These are phyloP conservation scores for Hypocreales sp. DNA, from an alignment of 2,329 filamentous ascomycete species.

Conservation along the genomic window DNA sequence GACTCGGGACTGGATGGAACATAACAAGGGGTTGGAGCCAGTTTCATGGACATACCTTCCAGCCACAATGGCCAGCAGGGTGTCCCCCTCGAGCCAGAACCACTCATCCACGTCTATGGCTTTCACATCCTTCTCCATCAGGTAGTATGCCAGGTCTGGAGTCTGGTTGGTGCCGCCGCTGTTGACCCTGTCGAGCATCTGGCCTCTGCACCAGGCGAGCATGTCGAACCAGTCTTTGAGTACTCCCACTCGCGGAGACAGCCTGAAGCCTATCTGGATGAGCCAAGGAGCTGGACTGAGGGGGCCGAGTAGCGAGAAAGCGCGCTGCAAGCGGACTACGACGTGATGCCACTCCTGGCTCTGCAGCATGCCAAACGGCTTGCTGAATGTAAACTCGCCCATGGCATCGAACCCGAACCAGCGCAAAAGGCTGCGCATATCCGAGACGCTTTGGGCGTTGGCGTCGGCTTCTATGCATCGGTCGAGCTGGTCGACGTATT, in stretches of 20 bases:
- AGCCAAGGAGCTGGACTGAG: conserved; percentile 13
- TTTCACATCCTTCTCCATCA: conserved; percentile 3
- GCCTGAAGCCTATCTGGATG: conserved; percentile 8
- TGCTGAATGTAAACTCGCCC: conserved; percentile 19
- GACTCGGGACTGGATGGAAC: too few relatives aligned
- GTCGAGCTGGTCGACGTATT: too few relatives aligned
- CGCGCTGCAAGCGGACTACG: conserved; percentile 10
- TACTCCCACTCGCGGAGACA: conserved; percentile 4
- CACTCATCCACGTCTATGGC: not conserved
- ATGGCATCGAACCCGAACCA: conserved; percentile 19
- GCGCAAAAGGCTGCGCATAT: conserved; percentile 9
- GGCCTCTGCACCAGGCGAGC: conserved; percentile 8
- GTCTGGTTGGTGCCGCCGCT: conserved; percentile 1
- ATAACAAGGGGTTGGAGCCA: not conserved
- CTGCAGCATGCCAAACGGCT: conserved; percentile 18
- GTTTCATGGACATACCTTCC: conserved; percentile 6
- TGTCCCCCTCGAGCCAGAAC: conserved; percentile 1
- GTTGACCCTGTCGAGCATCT: conserved; percentile 5
- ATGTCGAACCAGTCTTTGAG: conserved; percentile 10
- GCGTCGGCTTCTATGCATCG: too few relatives aligned
- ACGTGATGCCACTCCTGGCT: conserved; percentile 11
- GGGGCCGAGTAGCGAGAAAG: conserved; percentile 13
- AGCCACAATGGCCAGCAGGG: conserved; percentile 7
- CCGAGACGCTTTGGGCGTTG: conserved; percentile 12
- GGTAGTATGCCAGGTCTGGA: conserved; percentile 2